Evolutionary conservation across 768 basidiomycete species (phyloP).

Genomic region (Pluteus cervinus): DNA sequence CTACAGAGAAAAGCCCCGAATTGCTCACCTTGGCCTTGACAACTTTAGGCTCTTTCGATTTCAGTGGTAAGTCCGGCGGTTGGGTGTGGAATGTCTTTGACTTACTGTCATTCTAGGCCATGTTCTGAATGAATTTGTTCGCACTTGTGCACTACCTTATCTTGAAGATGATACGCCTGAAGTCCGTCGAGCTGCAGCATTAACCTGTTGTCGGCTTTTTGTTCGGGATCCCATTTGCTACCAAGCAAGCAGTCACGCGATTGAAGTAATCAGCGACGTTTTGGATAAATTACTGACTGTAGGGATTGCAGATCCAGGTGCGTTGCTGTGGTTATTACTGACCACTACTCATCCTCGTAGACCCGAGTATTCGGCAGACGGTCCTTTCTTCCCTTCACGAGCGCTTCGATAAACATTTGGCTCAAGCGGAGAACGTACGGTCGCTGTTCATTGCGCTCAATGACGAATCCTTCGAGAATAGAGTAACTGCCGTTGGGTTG

Average conservation of each 20-base stretch:
- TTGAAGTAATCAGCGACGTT: constrained; percentile 97
- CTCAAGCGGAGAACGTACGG: constrained; percentile 97
- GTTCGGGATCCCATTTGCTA: constrained; percentile 94
- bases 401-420: constrained; percentile 93
- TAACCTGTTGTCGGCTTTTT: constrained; percentile 89
- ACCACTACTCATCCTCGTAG: constrained; percentile 4
- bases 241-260: constrained; percentile 92
- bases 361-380: constrained; percentile 74
- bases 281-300: constrained; percentile 93
- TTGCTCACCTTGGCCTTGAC: constrained; percentile 75
- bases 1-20: constrained; percentile 60
- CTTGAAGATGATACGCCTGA: constrained; percentile 89
- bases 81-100: neutral
- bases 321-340: constrained; percentile 4
- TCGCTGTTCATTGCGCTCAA: constrained; percentile 96
- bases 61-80: constrained; percentile 58
- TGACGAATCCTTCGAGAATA: constrained; percentile 92
- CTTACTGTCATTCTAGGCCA: constrained; percentile 51
- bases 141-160: constrained; percentile 85
- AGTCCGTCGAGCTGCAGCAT: constrained; percentile 82
- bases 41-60: constrained; percentile 90
- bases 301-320: constrained; percentile 90
- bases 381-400: constrained; percentile 86
- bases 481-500: constrained; percentile 82
- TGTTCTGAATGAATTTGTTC: constrained; percentile 92